Conservation (phyloP, 2,329 filamentous ascomycete genomes). For the Ceratocystis huliohia region DNA sequence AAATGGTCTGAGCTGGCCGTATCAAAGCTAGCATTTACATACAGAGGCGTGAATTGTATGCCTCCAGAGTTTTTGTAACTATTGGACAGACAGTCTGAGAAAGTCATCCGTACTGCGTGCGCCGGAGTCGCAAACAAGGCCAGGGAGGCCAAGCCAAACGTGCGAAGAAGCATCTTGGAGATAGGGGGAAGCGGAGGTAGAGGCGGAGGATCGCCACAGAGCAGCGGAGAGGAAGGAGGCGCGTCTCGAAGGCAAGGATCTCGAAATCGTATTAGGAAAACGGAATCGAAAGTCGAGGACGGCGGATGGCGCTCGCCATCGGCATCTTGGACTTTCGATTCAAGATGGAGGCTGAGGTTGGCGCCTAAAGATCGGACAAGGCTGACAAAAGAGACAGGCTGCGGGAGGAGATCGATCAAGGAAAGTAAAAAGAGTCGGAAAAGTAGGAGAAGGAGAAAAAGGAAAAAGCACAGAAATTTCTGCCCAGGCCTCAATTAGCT, state of each 20-base stretch:
- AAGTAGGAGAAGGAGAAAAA: constrained; percentile 9
- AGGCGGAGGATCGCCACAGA: not conserved
- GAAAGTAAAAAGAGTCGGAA: not conserved
- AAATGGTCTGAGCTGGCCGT: constrained; percentile 45
- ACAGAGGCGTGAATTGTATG: constrained; percentile 69
- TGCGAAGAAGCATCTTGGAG: constrained; percentile 27
- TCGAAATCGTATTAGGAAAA: constrained; percentile 15
- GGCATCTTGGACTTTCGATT: constrained; percentile 17
- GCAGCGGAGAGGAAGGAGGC: not conserved
- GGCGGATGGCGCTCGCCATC: constrained; percentile 20
- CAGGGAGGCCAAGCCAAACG: constrained; percentile 20
- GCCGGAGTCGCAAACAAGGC: constrained; percentile 33
- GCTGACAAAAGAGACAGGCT: not conserved
- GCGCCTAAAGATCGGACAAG: not conserved
- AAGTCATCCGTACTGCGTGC: constrained; percentile 56
- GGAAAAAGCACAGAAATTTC: constrained; percentile 1
- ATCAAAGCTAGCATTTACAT: constrained; percentile 63
- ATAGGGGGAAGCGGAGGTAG: constrained; percentile 5
- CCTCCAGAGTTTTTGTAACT: constrained; percentile 46
- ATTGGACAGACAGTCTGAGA: constrained; percentile 69
- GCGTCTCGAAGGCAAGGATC: constrained; percentile 9
- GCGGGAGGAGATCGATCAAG: not conserved
- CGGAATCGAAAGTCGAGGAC: constrained; percentile 17
- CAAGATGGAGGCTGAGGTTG: constrained; percentile 10
- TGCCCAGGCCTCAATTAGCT: not conserved